Conservation (phyloP, 331 rosid genomes). For the Acacia concinna region DNA sequence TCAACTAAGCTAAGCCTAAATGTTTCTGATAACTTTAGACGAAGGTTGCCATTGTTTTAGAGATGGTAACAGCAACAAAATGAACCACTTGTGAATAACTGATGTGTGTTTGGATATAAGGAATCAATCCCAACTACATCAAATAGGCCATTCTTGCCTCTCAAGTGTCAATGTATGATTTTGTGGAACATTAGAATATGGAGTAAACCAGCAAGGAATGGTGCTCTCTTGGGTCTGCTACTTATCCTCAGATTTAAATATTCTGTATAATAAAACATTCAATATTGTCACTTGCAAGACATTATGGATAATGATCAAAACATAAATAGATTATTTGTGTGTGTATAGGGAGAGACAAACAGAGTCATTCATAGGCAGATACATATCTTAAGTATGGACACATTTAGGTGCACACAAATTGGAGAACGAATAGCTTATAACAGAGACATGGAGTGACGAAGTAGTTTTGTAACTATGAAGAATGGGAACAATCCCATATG, state of each 20-base stretch:
- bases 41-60: background rate
- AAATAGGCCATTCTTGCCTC: background rate
- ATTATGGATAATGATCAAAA: background rate
- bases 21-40: background rate
- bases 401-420: slow-evolving; percentile 19
- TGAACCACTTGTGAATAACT: slow-evolving; percentile 32
- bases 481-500: slow-evolving; percentile 47
- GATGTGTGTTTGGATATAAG: slow-evolving; percentile 10
- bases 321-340: background rate
- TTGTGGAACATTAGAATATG: slow-evolving; percentile 26
- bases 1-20: background rate
- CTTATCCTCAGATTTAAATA: slow-evolving; percentile 19
- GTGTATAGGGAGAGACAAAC: slow-evolving; percentile 14
- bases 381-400: slow-evolving; percentile 29
- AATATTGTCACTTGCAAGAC: background rate
- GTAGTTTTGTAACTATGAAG: slow-evolving; percentile 33
- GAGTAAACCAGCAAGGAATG: slow-evolving; percentile 7
- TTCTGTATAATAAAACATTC: slow-evolving; percentile 1
- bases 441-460: slow-evolving; percentile 25
- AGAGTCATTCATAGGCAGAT: background rate
- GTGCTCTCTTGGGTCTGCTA: background rate
- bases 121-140: slow-evolving; percentile 20
- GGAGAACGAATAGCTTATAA: background rate
- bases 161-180: background rate
- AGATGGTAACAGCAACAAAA: slow-evolving; percentile 22